Evolutionary conservation across 345 rosid genomes (phyloP).

Genomic region (Syzygium jambos): DNA sequence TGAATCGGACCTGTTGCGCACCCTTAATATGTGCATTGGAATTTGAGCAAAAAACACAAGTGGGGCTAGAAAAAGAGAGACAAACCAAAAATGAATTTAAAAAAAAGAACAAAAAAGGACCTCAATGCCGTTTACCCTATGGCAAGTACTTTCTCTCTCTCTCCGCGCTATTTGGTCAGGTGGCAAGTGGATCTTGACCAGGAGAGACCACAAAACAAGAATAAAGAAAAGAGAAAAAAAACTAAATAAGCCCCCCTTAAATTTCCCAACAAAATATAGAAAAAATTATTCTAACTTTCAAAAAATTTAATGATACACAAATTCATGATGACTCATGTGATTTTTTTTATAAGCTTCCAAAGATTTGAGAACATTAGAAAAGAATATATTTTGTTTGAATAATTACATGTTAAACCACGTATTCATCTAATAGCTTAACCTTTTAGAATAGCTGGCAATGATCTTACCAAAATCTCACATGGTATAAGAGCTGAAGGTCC

Average conservation of each 20-base stretch:
- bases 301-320: neutral
- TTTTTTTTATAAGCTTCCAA: neutral
- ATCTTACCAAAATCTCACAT: no score
- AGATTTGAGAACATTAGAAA: neutral
- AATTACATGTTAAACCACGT: no score
- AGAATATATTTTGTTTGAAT: neutral
- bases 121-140: neutral
- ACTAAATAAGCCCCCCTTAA: neutral
- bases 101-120: neutral
- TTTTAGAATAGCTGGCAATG: no score
- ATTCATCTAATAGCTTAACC: no score
- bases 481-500: no score
- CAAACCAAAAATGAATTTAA: neutral
- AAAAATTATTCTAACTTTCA: neutral
- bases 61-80: neutral
- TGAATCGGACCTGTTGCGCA: neutral
- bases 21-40: neutral
- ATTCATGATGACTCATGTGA: neutral
- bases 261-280: neutral
- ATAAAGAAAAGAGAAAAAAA: neutral
- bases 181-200: neutral
- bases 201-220: neutral
- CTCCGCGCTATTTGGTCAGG: neutral
- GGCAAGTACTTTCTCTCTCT: neutral
- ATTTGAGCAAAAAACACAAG: neutral